Base-by-base conservation (phyloP, 352 stramenopile species). In the Globisporangium acanthophoron region DNA sequence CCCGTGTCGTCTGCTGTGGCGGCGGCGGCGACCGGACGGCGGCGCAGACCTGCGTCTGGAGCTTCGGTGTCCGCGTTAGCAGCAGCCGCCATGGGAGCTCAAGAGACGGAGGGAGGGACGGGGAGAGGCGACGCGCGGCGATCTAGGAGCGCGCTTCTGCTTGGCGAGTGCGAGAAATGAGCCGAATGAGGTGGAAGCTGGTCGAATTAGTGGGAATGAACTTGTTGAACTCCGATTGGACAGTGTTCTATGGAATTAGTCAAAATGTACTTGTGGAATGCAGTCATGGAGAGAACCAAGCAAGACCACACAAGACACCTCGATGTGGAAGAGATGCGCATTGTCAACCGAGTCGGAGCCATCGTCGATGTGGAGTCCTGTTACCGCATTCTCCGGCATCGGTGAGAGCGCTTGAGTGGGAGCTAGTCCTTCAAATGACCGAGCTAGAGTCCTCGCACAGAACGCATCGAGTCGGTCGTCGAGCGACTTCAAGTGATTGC, bases 1-100 rank as follows among this genome's bases (percentile, higher is more conserved):
- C 33, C 21, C 44, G 58, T 41, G 51, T 54, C 57, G n/a, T 62
- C 57, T 20, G 41, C 43, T 16, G 49, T 50, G 21, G 15, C 59
- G 31, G 12, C 37, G 37, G 37, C 48, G n/a, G 56, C 47, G 13
- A 67, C 71, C 43, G 72, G 66, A 16, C 78, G 78, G 15, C 73
- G 65, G 5, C 65, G 65, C 49, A 71, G 61, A 2, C 65, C 65
- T 6, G 41, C 54, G 27, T 49, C n/a, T 18, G 37, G 37, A 11
- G 63, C 53, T 31, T 49, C 64, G 3, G 62, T 35, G 27, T 45
- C 33, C 35, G 52, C 40, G 31, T 60, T 43, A 13, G 47, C 51
- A 44, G 64, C 59, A n/a, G 64, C 64, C 21, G 60, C 64, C 54
- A 49, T 55, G 16, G 7, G n/a, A 24, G 18, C 11, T n/a, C 16